These are phyloP conservation scores for Tothia fuscella DNA, from an alignment of 2,329 filamentous ascomycete genomes.

Conservation along the genomic window DNA sequence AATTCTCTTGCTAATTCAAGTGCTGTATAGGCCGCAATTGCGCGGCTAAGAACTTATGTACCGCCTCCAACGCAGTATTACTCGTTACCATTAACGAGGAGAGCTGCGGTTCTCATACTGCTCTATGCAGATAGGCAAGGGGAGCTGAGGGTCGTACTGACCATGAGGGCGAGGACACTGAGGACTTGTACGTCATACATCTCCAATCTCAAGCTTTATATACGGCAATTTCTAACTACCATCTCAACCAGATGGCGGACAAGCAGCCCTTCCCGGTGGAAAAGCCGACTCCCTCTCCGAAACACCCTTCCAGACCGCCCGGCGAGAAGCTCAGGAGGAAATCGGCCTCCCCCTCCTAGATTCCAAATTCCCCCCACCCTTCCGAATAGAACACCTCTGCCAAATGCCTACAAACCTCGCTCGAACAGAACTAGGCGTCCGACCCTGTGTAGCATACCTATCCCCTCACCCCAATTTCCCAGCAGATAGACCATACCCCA, in stretches of 20 bases:
- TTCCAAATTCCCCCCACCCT: slow-evolving; percentile 57
- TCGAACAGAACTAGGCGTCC: slow-evolving; percentile 37
- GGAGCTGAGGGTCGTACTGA: slow-evolving; percentile 57
- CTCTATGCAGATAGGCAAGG: slow-evolving; percentile 76
- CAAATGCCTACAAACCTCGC: slow-evolving; percentile 53
- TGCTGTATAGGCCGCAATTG: slow-evolving; percentile 35
- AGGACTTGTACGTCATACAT: slow-evolving; percentile 37
- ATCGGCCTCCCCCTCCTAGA: slow-evolving; percentile 75
- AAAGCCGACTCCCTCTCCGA: slow-evolving; percentile 45
- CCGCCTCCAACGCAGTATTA: slow-evolving; percentile 47
- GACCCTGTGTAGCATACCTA: slow-evolving; percentile 49
- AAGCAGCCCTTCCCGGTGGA: slow-evolving; percentile 75
- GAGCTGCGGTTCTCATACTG: slow-evolving; percentile 78
- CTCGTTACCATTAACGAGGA: slow-evolving; percentile 46
- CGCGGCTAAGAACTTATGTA: slow-evolving; percentile 42
- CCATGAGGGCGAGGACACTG: slow-evolving; percentile 47
- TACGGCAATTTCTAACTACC: not conserved
- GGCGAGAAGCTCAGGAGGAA: slow-evolving; percentile 84
- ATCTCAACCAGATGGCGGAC: slow-evolving; percentile 49
- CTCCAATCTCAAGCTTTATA: not conserved
- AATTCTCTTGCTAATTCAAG: not conserved
- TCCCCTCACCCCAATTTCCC: slow-evolving; percentile 18
- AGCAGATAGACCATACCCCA: slow-evolving; percentile 13
- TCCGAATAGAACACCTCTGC: slow-evolving; percentile 78
- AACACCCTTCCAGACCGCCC: slow-evolving; percentile 63